Base-by-base conservation (phyloP, 2,329 filamentous ascomycete species). In the Emydomyces testavorans region DNA sequence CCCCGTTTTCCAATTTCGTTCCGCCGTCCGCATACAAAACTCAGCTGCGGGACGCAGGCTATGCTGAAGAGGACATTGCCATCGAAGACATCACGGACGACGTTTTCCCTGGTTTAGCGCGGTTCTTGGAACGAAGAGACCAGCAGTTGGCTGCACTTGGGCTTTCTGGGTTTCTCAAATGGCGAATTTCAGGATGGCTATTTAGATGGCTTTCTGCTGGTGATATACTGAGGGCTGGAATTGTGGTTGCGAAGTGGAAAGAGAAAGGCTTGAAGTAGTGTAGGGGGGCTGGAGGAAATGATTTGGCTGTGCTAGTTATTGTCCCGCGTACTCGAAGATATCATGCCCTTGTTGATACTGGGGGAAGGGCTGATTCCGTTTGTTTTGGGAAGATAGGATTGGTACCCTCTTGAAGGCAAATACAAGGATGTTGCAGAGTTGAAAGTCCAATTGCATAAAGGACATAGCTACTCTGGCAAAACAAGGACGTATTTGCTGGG, bases 81-180 rank as follows among this genome's bases (percentile, higher is more conserved):
- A 64, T 77, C 1, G 59, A 60, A 13, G 76, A 79, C 54, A 63
- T 79, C 15, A 74, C 75, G 1, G 63, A 69, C 4, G 59, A 76
- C 51, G 75, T 78, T 0, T 79, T 79, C 54, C 53, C 59, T 0
- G 73, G 73, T 0, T 57, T 79, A 13, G 66, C 70, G 3, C 53
- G 45, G 1, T 76, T 70, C 48, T 58, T 79, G 21, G 56, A 58
- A 7, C 48, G 53, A n/a, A 62, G 63, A 48, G 60, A 67, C n/a
- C 47, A 40, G 16, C 62, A 63, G 29, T 50, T 71, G 43, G 56
- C 54, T 31, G 50, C 45, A 23, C 60, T 63, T 51, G 66, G 69
- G 1, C 50, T 70, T 24, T 58, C 60, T 2, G 50, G 52, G 7
- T 53, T 50, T 41, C 31, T 38, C 3, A 54, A 54, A 32, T 54